These are phyloP conservation scores for Aurifilum marmelostoma DNA, from an alignment of 2,329 filamentous ascomycete species.

Conservation along the genomic window DNA sequence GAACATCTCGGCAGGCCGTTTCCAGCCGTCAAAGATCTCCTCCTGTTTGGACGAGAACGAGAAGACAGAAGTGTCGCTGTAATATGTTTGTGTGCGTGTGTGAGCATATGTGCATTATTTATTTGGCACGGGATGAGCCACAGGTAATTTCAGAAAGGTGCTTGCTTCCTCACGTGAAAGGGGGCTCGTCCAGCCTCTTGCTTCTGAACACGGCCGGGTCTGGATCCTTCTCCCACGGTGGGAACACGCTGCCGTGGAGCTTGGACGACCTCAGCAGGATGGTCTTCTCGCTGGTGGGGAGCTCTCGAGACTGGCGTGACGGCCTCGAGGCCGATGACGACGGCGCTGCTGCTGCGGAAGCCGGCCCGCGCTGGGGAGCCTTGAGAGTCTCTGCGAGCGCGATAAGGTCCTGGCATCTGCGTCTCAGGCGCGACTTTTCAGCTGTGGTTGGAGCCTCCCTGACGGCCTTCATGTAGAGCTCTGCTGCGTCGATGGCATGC, in stretches of 20 bases:
- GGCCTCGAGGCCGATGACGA: neutral
- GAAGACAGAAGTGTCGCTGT: constrained; percentile 70
- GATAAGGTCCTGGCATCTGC: constrained; percentile 72
- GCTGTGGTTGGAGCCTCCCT: constrained; percentile 60
- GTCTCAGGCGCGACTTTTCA: constrained; percentile 69
- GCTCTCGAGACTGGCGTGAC: constrained; percentile 55
- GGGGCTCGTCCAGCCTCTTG: constrained; percentile 45
- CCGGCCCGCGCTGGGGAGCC: constrained; percentile 32
- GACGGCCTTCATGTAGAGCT: constrained; percentile 80
- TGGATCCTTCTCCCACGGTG: constrained; percentile 76
- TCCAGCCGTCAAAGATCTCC: constrained; percentile 82
- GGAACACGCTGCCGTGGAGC: constrained; percentile 82
- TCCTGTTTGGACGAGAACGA: constrained; percentile 75
- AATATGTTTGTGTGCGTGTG: constrained; percentile 26
- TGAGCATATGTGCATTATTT: constrained; percentile 12
- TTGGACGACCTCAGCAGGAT: constrained; percentile 77
- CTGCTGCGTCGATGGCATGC: constrained; percentile 75
- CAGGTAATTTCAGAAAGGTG: too few species aligned
- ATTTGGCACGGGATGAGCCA: too few species aligned
- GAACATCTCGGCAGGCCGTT: constrained; percentile 72
- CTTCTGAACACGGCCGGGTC: constrained; percentile 63
- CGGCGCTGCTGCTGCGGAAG: constrained; percentile 17
- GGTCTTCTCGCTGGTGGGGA: constrained; percentile 73
- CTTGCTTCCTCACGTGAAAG: constrained; percentile 65
- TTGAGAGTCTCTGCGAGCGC: constrained; percentile 79